Percentiles rank a stretch among this genome's conserved stretches.
These are phyloP conservation scores for Chiua sp. DNA, from an alignment of 1,284 basidiomycete species.

Conservation along the genomic window DNA sequence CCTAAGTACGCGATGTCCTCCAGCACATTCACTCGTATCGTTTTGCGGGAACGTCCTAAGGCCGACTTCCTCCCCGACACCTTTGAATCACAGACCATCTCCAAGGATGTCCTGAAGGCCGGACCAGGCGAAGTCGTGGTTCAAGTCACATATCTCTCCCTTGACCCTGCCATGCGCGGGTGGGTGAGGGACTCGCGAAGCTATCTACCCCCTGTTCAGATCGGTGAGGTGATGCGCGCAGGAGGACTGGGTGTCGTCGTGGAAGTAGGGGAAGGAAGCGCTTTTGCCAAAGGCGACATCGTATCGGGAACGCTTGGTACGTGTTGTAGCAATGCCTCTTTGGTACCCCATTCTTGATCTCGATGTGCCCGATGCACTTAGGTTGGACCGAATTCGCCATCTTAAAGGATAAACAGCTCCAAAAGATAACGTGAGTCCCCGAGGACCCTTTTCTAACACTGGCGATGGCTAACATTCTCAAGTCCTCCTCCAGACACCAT, in stretches of 20 bases:
- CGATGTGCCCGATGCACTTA: constrained; percentile 21
- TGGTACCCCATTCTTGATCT: constrained; percentile 5
- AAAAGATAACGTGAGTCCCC: constrained; percentile 47
- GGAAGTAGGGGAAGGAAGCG: constrained; percentile 56
- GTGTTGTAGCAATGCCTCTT: constrained; percentile 23
- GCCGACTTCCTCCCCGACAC: constrained; percentile 70
- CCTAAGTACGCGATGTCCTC: constrained; percentile 24
- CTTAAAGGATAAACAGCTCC: constrained; percentile 57
- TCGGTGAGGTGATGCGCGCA: constrained; percentile 86
- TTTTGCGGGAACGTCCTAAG: constrained; percentile 75
- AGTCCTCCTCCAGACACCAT: constrained; percentile 62
- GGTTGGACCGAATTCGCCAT: constrained; percentile 85
- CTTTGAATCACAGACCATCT: constrained; percentile 66
- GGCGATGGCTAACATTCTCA: constrained; percentile 2
- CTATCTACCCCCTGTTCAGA: constrained; percentile 76
- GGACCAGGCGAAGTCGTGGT: constrained; percentile 69
- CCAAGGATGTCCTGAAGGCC: constrained; percentile 57
- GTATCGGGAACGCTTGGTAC: constrained; percentile 65
- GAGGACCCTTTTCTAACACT: not conserved
- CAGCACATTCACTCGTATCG: constrained; percentile 63
- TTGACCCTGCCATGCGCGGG: constrained; percentile 88
- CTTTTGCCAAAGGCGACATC: constrained; percentile 67
- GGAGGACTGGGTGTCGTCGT: constrained; percentile 73
- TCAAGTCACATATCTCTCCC: constrained; percentile 74
- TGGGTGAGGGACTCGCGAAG: constrained; percentile 76